Base-by-base conservation (phyloP, 2,329 filamentous ascomycete genomes). In the Acrocalymma vagum region DNA sequence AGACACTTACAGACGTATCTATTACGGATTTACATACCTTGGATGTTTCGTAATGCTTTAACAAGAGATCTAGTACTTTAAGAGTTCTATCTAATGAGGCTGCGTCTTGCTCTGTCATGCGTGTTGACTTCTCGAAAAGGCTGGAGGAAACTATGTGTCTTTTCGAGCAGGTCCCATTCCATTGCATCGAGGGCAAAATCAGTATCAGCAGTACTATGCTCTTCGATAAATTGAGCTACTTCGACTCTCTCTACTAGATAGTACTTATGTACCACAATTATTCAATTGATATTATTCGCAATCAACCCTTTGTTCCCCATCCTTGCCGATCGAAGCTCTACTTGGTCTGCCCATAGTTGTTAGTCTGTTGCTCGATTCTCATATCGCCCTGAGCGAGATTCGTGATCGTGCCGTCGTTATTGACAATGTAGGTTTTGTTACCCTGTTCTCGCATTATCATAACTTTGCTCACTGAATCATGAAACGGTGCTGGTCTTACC, bases 301-400 rank as follows among this genome's bases (percentile, higher is more conserved):
- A 26, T 29, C 35, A n/a, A n/a, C n/a, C n/a, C n/a, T n/a, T n/a
- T n/a, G n/a, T n/a, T n/a, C 23, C n/a, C 25, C 17, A 22, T 38
- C 25, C 30, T 38, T 30, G 18, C 25, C 25, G 27, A 38, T 37
- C 35, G 35, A 30, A 38, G 18, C 35, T 23, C 35, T 38, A 38
- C 35, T 38, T 38, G 25, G 18, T 38, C 27, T 38, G 26, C 25
- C 35, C 35, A 38, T 38, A 38, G 35, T 38, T 38, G 25, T 18
- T 20, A 30, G 35, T 38, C 35, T 38, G 35, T 38, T 38, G 25
- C 24, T 29, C 35, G 35, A 38, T 38, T 38, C 25, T 38, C 35
- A 38, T 38, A 38, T 38, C 35, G 35, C 35, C 25, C 27, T 38
- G 35, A 38, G 35, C 14, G 25, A 29, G 17, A 38, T 38, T 38